Base-by-base conservation (phyloP, 2,329 filamentous ascomycete genomes). In the Chrysoporthe puriensis region DNA sequence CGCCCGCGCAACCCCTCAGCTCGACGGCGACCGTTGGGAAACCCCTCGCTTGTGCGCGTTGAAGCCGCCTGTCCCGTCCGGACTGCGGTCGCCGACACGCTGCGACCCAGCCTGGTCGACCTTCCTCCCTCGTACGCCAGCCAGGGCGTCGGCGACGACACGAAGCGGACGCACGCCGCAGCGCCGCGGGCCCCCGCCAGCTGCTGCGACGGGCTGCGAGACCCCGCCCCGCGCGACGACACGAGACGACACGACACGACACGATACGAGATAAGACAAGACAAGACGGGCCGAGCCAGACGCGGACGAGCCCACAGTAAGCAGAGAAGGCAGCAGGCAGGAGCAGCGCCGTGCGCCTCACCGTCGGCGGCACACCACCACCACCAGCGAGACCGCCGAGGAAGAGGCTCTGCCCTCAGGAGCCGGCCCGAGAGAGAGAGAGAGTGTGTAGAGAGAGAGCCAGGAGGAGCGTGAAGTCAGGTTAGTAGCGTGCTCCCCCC, bases 401-500 rank as follows among this genome's bases (percentile, higher is more conserved):
- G 11, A 26, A 11, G 48, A 50, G 16, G 16, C 44, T n/a, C 16
- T 42, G 26, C 16, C 36, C 50, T 26, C 34, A 40, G 26, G 14
- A 50, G 52, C 14, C 42, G 8, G 56, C 6, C 26, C 16, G n/a
- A 14, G 21, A 56, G 16, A n/a, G 26, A 36, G 9, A 2, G 4
- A 36, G n/a, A n/a, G n/a, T n/a, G n/a, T n/a, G n/a, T n/a, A n/a
- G 26, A 36, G 9, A 2, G 4, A 36, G 7, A 44, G 54, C 26
- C 18, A 40, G 18, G n/a, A 36, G 26, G 14, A 36, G n/a, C 2
- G 26, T 26, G 36, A 42, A 64, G 18, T 48, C 50, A 65, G 63
- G 63, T 65, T 50, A 59, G 63, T 65, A 13, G 14, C 36, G 13
- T 59, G 44, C 26, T 46, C 18, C 18, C 26, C 18, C 40, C 16